phyloP scores from a whole-genome alignment of 441 rosid genomes.

The Syzygium malaccense region DNA sequence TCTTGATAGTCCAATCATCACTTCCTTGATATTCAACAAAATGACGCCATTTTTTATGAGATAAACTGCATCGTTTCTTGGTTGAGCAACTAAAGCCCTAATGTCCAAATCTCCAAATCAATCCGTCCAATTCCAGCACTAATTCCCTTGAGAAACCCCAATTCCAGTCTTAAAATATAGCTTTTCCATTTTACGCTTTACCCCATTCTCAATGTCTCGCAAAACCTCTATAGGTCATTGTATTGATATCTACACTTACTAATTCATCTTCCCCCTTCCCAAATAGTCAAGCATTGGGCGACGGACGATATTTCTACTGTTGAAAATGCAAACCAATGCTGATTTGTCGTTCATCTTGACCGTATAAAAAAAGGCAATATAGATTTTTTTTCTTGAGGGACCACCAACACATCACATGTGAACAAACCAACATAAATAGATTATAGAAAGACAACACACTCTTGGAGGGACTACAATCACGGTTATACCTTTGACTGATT shows the following conservation, averaged over 20 bases:
- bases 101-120: background rate
- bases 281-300: background rate
- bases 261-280: background rate
- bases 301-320: background rate
- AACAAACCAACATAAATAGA: background rate
- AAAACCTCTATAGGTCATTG: background rate
- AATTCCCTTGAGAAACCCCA: background rate
- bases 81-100: background rate
- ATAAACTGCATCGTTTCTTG: background rate
- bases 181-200: background rate
- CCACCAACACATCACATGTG: background rate
- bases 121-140: background rate
- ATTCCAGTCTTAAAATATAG: background rate
- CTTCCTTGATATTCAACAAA: background rate
- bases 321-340: background rate
- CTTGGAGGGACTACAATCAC: background rate
- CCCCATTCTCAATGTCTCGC: background rate
- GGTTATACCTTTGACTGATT: background rate
- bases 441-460: background rate
- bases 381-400: background rate
- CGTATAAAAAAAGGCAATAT: background rate
- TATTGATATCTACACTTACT: background rate
- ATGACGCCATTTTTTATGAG: background rate
- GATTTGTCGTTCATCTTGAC: background rate
- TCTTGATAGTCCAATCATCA: too few species aligned